Percentiles rank a stretch among this genome's conserved stretches.
Evolutionary conservation across 2,329 filamentous ascomycete genomes (phyloP).

Genomic region (Escovopsis sp.): DNA sequence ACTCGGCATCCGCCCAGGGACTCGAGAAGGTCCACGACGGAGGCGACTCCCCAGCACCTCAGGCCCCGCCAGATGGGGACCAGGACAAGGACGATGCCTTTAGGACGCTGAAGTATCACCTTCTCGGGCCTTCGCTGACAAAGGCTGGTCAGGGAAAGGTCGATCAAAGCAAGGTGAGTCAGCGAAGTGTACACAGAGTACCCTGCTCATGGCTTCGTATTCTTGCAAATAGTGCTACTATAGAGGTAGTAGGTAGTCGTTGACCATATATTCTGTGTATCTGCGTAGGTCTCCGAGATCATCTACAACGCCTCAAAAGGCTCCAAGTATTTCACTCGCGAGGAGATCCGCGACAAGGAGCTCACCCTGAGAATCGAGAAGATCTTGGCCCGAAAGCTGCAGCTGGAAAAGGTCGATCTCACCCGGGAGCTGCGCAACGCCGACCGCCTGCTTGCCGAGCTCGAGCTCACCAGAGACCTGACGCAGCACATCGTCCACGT

Average conservation of each 20-base stretch:
- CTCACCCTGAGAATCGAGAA: conserved; percentile 75
- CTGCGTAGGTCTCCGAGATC: conserved; percentile 83
- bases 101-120: conserved; percentile 67
- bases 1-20: conserved; percentile 1
- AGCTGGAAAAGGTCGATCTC: conserved; percentile 63
- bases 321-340: conserved; percentile 89
- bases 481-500: conserved; percentile 78
- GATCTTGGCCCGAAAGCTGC: conserved; percentile 59
- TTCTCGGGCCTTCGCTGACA: conserved; percentile 79
- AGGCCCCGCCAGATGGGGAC: conserved; percentile 1
- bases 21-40: background rate
- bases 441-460: conserved; percentile 64
- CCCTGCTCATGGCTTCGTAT: too few species aligned
- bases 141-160: conserved; percentile 89
- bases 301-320: conserved; percentile 96
- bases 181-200: too few species aligned
- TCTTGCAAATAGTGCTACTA: too few species aligned
- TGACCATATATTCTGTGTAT: too few species aligned
- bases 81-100: conserved; percentile 19
- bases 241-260: too few species aligned
- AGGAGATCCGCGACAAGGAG: conserved; percentile 65
- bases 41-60: conserved; percentile 1
- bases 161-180: conserved; percentile 68
- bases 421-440: conserved; percentile 57
- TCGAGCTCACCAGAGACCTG: conserved; percentile 67